phyloP scores from a whole-genome alignment of 2,329 filamentous ascomycete species.

The Penicillium sp. region DNA sequence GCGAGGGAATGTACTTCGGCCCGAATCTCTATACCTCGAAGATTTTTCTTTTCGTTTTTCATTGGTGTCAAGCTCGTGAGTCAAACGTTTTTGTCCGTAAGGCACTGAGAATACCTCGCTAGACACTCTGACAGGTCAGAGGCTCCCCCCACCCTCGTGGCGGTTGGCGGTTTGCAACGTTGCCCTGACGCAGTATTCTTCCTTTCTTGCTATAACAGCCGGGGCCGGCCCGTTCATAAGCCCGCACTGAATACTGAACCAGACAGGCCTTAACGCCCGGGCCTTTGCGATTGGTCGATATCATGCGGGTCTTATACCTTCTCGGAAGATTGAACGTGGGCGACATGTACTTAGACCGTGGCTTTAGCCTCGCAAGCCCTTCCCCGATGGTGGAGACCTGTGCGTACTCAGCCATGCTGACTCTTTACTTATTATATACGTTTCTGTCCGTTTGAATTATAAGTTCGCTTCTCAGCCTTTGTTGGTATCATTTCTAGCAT shows the following conservation, averaged over 20 bases:
- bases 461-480: background rate
- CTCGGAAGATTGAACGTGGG: background rate
- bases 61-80: slow-evolving; percentile 10
- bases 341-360: background rate
- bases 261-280: background rate
- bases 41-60: background rate
- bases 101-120: background rate
- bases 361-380: slow-evolving; percentile 4
- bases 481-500: background rate
- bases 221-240: slow-evolving; percentile 4
- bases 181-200: background rate
- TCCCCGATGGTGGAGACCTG: slow-evolving; percentile 6
- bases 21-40: slow-evolving; percentile 16
- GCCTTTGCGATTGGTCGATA: slow-evolving; percentile 8
- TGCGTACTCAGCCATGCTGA: slow-evolving; percentile 5
- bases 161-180: background rate
- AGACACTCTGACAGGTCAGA: background rate
- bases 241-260: background rate
- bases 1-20: slow-evolving; percentile 21
- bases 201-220: slow-evolving; percentile 4
- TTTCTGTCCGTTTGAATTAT: background rate
- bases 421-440: slow-evolving; percentile 1
- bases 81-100: background rate
- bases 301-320: slow-evolving; percentile 5
- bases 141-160: background rate